Conservation (phyloP, 2,329 filamentous ascomycete genomes). For the Talaromyces pinophilus region DNA sequence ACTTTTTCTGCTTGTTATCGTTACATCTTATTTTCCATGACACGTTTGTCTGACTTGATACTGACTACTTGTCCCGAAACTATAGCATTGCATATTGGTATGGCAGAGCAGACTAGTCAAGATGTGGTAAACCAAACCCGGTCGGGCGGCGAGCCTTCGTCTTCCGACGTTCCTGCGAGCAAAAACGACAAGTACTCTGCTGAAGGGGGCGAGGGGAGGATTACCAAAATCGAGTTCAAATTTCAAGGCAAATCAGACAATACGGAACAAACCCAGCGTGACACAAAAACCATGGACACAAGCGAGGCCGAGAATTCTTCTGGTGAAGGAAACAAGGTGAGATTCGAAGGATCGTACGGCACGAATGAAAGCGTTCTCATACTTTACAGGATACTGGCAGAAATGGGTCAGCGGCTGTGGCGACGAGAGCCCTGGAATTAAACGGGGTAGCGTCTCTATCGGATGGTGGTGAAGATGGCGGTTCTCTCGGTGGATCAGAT, state of each 20-base stretch:
- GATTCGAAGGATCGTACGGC: conserved; percentile 24
- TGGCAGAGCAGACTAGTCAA: conserved; percentile 69
- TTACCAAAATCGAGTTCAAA: conserved; percentile 43
- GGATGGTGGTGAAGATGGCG: conserved; percentile 42
- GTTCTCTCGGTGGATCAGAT: conserved; percentile 57
- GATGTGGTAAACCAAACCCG: conserved; percentile 71
- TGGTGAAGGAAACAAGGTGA: conserved; percentile 35
- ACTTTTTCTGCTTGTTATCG: background rate
- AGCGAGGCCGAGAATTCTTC: conserved; percentile 31
- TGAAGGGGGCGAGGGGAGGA: conserved; percentile 51
- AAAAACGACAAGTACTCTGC: conserved; percentile 56
- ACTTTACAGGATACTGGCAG: conserved; percentile 20
- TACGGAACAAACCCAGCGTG: conserved; percentile 30
- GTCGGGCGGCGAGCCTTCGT: conserved; percentile 65
- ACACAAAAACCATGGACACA: conserved; percentile 28
- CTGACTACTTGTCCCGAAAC: background rate
- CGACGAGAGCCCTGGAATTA: conserved; percentile 40
- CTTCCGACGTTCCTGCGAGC: conserved; percentile 67
- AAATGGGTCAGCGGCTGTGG: conserved; percentile 36
- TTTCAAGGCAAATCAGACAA: conserved; percentile 32
- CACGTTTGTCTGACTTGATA: background rate
- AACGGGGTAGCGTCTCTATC: conserved; percentile 42
- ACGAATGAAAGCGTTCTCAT: conserved; percentile 17
- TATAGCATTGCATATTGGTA: conserved; percentile 62
- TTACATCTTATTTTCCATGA: background rate